Conservation (phyloP, 1,139 yeast species). For the Pichia sp. region DNA sequence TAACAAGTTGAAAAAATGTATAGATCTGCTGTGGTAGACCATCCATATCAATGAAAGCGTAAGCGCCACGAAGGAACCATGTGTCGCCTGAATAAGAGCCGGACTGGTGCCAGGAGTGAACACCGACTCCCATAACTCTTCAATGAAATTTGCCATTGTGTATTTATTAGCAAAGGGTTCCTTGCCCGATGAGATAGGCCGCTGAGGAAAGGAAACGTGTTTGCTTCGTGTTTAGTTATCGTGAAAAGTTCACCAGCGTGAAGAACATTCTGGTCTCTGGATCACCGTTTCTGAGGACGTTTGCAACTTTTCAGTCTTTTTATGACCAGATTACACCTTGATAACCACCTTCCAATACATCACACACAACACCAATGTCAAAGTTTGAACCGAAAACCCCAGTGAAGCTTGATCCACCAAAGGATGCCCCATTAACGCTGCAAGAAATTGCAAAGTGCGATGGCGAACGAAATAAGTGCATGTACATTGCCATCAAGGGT, state of each 20-base stretch:
- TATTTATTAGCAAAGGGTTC: too few relatives aligned
- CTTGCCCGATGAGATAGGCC: too few relatives aligned
- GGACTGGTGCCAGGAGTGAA: conserved; percentile 96
- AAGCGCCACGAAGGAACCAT: conserved; percentile 54
- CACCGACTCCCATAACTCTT: conserved; percentile 81
- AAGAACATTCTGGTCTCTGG: too few relatives aligned
- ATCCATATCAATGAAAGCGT: conserved; percentile 46
- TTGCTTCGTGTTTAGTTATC: too few relatives aligned
- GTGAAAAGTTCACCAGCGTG: too few relatives aligned
- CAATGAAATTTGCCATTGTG: conserved; percentile 39
- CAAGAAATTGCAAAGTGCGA: conserved; percentile 9
- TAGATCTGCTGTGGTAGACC: conserved; percentile 55
- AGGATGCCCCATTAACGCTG: conserved; percentile 25
- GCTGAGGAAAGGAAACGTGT: too few relatives aligned
- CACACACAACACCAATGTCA: too few relatives aligned
- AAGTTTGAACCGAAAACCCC: conserved; percentile 42
- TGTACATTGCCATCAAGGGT: conserved; percentile 73
- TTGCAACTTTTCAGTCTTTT: too few relatives aligned
- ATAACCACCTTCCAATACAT: too few relatives aligned
- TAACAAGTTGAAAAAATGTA: conserved; percentile 72
- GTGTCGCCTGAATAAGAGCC: conserved; percentile 75
- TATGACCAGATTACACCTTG: too few relatives aligned
- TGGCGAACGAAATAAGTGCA: conserved; percentile 11
- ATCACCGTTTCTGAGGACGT: too few relatives aligned
- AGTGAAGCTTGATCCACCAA: conserved; percentile 42